Evolutionary conservation across 371 early-diverging fungal species (phyloP).

Genomic region (Mucor irregularis): DNA sequence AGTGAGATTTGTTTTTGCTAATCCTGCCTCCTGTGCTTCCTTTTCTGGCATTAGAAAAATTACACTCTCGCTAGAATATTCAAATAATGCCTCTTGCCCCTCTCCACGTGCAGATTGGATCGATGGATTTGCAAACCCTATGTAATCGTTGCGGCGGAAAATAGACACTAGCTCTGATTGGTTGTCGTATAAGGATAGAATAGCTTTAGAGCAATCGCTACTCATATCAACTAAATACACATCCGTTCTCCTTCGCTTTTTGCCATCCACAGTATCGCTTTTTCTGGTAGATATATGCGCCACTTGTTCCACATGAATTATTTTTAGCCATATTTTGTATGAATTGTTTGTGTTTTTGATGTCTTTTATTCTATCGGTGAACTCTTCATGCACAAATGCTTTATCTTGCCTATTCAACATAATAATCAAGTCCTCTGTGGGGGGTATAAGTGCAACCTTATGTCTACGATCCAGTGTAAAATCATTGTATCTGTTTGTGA

Average conservation of each 20-base stretch:
- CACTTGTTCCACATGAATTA: constrained; percentile 33
- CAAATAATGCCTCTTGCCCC: constrained; percentile 23
- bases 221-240: constrained; percentile 38
- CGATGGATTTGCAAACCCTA: constrained; percentile 27
- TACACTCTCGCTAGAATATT: constrained; percentile 31
- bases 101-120: not conserved
- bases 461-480: constrained; percentile 4
- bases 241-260: constrained; percentile 26
- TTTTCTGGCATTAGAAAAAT: constrained; percentile 46
- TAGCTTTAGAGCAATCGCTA: constrained; percentile 25
- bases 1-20: constrained; percentile 23
- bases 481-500: constrained; percentile 12
- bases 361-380: constrained; percentile 19
- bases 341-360: not conserved
- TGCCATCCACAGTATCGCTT: constrained; percentile 17
- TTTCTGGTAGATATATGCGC: constrained; percentile 15
- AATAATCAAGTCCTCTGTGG: constrained; percentile 35
- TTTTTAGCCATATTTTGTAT: constrained; percentile 38
- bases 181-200: constrained; percentile 36
- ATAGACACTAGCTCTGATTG: constrained; percentile 28
- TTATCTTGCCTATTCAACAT: constrained; percentile 26
- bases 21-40: constrained; percentile 36
- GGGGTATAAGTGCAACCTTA: constrained; percentile 29
- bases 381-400: constrained; percentile 28
- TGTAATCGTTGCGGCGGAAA: constrained; percentile 36